These are phyloP conservation scores for Neurospora cerealis DNA, from an alignment of 495 filamentous ascomycete species.

Conservation along the genomic window DNA sequence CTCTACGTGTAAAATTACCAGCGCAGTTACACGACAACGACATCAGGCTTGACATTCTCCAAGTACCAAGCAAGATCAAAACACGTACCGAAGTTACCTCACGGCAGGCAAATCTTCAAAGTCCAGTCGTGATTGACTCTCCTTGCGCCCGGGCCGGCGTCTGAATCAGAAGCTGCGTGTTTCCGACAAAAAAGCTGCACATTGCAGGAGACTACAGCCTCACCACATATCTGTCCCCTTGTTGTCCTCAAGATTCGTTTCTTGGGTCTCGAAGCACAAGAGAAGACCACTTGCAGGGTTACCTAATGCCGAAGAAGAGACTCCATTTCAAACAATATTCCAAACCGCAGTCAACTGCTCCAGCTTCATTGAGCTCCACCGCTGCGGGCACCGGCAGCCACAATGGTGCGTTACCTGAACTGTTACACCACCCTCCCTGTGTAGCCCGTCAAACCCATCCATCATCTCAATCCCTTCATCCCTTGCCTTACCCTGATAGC, in stretches of 20 bases:
- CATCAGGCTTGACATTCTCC: neutral
- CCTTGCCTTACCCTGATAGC: neutral
- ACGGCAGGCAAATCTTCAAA: neutral
- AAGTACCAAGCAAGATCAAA: neutral
- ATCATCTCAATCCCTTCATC: neutral
- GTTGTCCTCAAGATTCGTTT: neutral
- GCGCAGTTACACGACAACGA: neutral
- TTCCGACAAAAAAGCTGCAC: neutral
- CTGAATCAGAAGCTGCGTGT: neutral
- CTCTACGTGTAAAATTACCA: neutral
- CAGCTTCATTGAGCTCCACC: conserved; percentile 29
- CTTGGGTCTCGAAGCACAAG: neutral
- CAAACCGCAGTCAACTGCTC: conserved; percentile 42
- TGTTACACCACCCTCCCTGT: neutral
- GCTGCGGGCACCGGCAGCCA: conserved; percentile 9
- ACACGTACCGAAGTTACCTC: neutral
- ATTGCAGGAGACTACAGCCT: neutral
- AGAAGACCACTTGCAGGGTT: neutral
- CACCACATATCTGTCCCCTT: neutral
- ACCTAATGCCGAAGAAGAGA: conserved; percentile 47
- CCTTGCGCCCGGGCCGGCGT: neutral
- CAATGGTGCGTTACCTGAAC: conserved; percentile 11
- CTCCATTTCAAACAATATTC: conserved; percentile 33
- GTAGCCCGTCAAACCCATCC: neutral
- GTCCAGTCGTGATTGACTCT: neutral